Evolutionary conservation across 1,284 basidiomycete species (phyloP).

Genomic region (Pisolithus thermaeus): DNA sequence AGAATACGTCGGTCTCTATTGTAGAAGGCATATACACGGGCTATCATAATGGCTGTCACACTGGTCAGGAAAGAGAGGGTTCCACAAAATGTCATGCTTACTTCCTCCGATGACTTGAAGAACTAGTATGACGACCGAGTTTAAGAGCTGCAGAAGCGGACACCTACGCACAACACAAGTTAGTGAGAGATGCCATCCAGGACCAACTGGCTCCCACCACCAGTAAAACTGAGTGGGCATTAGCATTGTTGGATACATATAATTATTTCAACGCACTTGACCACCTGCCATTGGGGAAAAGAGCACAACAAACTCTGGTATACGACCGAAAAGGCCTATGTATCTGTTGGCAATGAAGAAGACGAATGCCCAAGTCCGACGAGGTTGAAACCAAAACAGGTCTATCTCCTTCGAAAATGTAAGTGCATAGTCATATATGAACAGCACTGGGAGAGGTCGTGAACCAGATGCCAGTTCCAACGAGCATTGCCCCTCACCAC

Average conservation of each 20-base stretch:
- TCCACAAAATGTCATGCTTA: neutral
- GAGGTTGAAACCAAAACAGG: slow-evolving; percentile 28
- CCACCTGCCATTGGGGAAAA: neutral
- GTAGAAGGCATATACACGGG: slow-evolving; percentile 24
- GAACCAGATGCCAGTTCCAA: too few relatives aligned
- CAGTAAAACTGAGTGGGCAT: neutral
- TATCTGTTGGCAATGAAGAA: slow-evolving; percentile 37
- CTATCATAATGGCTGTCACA: slow-evolving; percentile 16
- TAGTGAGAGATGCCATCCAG: too few relatives aligned
- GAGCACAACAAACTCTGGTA: neutral
- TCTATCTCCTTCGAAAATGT: slow-evolving; percentile 31
- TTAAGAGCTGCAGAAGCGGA: neutral
- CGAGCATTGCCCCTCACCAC: neutral
- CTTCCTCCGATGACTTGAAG: neutral
- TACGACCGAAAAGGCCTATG: slow-evolving; percentile 18
- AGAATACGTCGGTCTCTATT: slow-evolving; percentile 13
- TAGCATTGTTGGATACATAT: too few relatives aligned
- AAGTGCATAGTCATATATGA: too few relatives aligned
- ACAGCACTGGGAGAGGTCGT: slow-evolving; percentile 20
- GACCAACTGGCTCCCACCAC: neutral
- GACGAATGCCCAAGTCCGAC: slow-evolving; percentile 24
- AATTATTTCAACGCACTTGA: neutral
- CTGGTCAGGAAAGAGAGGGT: neutral
- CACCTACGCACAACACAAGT: neutral
- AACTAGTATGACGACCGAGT: neutral